A percentile compares a stretch with the other conserved stretches of the same genome.
These are phyloP conservation scores for Dothistroma pini DNA, from an alignment of 2,329 filamentous ascomycete species.

Conservation along the genomic window DNA sequence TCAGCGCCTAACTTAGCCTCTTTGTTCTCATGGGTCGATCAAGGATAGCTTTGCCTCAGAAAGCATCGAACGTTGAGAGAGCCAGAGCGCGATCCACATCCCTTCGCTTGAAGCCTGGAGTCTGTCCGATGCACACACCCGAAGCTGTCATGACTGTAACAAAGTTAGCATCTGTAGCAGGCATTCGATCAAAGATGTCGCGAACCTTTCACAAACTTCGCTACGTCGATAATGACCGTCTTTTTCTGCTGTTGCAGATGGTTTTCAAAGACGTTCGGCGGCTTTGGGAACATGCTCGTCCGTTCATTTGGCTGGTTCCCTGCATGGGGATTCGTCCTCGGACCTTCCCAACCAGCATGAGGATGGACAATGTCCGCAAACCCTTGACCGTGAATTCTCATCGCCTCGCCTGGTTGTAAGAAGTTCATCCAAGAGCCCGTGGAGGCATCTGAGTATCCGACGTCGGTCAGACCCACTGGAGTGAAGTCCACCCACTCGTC, in stretches of 20 bases:
- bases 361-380: not conserved
- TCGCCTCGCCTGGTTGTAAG: constrained; percentile 18
- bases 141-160: constrained; percentile 32
- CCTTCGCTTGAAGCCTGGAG: constrained; percentile 42
- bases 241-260: constrained; percentile 28
- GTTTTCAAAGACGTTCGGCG: not conserved
- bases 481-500: constrained; percentile 12
- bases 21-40: too few species aligned
- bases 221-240: constrained; percentile 42
- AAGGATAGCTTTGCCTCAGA: constrained; percentile 5
- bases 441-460: constrained; percentile 24
- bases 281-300: not conserved
- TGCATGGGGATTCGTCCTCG: not conserved
- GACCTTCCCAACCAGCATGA: not conserved
- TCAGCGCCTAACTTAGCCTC: too few species aligned
- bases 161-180: constrained; percentile 9
- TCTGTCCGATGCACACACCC: constrained; percentile 43
- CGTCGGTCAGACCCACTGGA: constrained; percentile 14
- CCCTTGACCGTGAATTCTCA: constrained; percentile 8
- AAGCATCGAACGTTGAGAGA: constrained; percentile 26
- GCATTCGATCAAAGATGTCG: constrained; percentile 5
- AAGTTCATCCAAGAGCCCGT: constrained; percentile 32
- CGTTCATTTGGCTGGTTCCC: not conserved
- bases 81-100: constrained; percentile 43
- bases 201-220: constrained; percentile 44